Evolutionary conservation across 2,329 filamentous ascomycete species (phyloP).

Genomic region (Diaporthe destruens): DNA sequence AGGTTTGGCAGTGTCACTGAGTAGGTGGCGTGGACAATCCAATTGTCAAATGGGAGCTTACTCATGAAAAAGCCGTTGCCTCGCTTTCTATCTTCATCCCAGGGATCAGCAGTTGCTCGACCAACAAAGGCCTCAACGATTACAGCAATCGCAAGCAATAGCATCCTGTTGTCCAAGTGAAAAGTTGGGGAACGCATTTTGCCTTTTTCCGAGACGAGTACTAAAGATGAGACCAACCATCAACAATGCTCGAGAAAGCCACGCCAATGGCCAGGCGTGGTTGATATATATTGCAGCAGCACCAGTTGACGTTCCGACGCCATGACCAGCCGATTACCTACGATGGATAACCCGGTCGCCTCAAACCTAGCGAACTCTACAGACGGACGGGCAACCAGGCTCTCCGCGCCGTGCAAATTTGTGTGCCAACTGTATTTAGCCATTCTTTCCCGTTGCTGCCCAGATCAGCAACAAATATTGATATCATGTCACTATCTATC

Average conservation of each 20-base stretch:
- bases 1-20: not conserved
- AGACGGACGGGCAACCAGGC: not conserved
- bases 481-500: not conserved
- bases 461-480: not conserved
- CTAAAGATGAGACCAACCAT: too few relatives aligned
- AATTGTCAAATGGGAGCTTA: not conserved
- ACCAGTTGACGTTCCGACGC: too few relatives aligned
- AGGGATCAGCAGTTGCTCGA: not conserved
- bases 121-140: not conserved
- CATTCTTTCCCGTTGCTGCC: too few relatives aligned
- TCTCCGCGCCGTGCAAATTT: not conserved
- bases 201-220: not conserved
- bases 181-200: accelerated
- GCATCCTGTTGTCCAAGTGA: not conserved
- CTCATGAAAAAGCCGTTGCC: conserved; percentile 12
- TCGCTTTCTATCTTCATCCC: not conserved
- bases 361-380: not conserved
- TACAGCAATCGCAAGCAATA: not conserved
- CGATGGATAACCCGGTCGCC: not conserved
- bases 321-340: not conserved
- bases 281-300: not conserved
- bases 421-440: not conserved
- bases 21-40: not conserved
- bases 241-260: not conserved
- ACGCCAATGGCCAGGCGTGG: not conserved